Base-by-base conservation (phyloP, 257 asterid genomes). In the Solanum acaule region DNA sequence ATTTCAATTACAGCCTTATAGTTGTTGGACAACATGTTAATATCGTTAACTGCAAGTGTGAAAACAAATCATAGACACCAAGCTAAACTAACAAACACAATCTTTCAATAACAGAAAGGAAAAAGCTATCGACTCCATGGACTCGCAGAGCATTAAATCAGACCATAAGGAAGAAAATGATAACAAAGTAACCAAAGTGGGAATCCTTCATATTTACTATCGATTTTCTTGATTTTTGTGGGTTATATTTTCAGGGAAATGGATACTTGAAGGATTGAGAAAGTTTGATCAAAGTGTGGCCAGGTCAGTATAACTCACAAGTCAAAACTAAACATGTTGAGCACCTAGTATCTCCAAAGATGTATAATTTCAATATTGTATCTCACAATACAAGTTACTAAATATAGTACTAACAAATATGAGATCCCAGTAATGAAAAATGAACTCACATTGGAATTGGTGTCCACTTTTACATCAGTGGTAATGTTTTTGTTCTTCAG, bases 391-490 rank as follows among this genome's bases (percentile, higher is more conserved):
- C 40, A 79, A 79, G 38, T 44, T 44, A 10, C 18, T 27, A 10
- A 46, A 46, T 34, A 44, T 81, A 81, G 61, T 49, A 9, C 40
- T 3, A 14, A 46, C 11, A 14, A 25, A 42, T 78, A 42, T 15
- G 46, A 79, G 67, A 16, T 27, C 10, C 85, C 85, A 81, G 18
- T 46, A 81, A 9, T 44, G 68, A 27, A 81, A 73, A 81, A 46
- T 29, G 27, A 81, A 73, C 93, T n/a, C 91, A 94, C 96, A 87
- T 94, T 94, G 35, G 96, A 92, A 68, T 73, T 88, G n/a, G 96
- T 93, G 72, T 94, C 96, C 89, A 94, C 94, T 93, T 94, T 94
- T 8, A 94, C 59, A 87, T 94, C 96, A 65, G 95, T 92, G 38
- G 96, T 94, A 89, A 94, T 76, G 73, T 94, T 94, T 68, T 94